A percentile compares a stretch with the other conserved stretches of the same genome.
phyloP scores from a whole-genome alignment of 192 early-diverging fungal species.

The Coemansia sp. region DNA sequence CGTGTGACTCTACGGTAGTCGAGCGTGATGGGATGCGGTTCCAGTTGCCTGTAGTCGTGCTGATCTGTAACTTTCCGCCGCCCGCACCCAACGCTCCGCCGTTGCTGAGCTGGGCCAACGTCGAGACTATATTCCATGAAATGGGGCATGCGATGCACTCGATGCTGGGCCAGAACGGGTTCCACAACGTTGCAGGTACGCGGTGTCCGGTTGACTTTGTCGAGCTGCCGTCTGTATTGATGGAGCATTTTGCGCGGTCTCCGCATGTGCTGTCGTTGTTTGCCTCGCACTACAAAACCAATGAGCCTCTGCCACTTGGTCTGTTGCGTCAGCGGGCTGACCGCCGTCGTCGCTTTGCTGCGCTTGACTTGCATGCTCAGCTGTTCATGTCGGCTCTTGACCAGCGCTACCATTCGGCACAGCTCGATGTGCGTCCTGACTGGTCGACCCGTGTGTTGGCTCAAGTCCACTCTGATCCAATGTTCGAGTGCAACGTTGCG shows the following conservation, averaged over 20 bases:
- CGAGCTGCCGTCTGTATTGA: conserved; percentile 93
- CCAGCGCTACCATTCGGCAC: conserved; percentile 79
- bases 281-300: conserved; percentile 73
- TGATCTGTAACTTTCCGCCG: conserved; percentile 70
- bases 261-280: conserved; percentile 72
- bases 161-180: conserved; percentile 91
- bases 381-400: conserved; percentile 89
- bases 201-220: conserved; percentile 95
- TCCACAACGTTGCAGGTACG: conserved; percentile 95
- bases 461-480: conserved; percentile 57
- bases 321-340: conserved; percentile 57
- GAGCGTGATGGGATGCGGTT: conserved; percentile 54
- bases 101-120: conserved; percentile 73
- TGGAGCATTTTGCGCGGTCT: conserved; percentile 86
- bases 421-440: conserved; percentile 23
- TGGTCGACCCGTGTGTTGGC: conserved; percentile 59
- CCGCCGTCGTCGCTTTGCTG: conserved; percentile 60
- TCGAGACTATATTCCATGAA: conserved; percentile 98
- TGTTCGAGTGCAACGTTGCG: conserved; percentile 40
- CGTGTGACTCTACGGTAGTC: conserved; percentile 24
- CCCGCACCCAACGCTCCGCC: conserved; percentile 56
- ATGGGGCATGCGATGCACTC: conserved; percentile 99
- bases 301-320: conserved; percentile 58
- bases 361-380: conserved; percentile 83
- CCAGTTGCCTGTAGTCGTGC: conserved; percentile 71